These are phyloP conservation scores for Triangularia verruculosa DNA, from an alignment of 2,329 filamentous ascomycete genomes.

Conservation along the genomic window DNA sequence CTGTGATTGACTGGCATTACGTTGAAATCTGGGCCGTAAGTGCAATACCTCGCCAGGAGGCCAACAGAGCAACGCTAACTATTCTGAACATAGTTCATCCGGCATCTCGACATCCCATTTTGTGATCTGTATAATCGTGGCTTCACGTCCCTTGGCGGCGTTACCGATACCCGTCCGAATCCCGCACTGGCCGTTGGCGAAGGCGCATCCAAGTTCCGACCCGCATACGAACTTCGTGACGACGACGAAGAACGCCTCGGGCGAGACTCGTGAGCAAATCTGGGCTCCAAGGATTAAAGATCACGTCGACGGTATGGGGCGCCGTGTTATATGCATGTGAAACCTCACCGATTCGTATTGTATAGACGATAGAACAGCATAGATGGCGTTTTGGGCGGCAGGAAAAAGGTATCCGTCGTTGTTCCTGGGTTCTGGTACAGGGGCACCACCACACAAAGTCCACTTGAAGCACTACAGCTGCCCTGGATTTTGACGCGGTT, in stretches of 20 bases:
- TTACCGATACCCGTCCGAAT: constrained; percentile 84
- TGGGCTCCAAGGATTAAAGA: background rate
- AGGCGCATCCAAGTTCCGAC: constrained; percentile 52
- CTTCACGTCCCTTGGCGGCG: constrained; percentile 90
- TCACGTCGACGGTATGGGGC: background rate
- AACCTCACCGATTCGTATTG: background rate
- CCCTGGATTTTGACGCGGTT: background rate
- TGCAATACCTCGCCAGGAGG: constrained; percentile 22
- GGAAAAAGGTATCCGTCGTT: too few relatives aligned
- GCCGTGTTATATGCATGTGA: too few relatives aligned
- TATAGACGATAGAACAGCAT: constrained; percentile 23
- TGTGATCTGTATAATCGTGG: constrained; percentile 83
- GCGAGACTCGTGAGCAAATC: constrained; percentile 51
- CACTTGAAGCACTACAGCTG: background rate
- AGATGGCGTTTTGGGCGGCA: constrained; percentile 12
- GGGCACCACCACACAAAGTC: background rate
- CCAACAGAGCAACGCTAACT: constrained; percentile 8
- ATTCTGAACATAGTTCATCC: constrained; percentile 62
- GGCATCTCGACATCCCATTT: constrained; percentile 75
- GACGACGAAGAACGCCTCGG: constrained; percentile 79
- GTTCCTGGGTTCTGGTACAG: background rate
- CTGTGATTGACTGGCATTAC: constrained; percentile 97
- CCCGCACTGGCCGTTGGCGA: constrained; percentile 55
- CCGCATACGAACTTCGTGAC: constrained; percentile 71
- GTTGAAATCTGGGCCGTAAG: constrained; percentile 89